Percentiles rank a stretch among this genome's conserved stretches.
Conservation (phyloP, 2,329 filamentous ascomycete species). For the Colletotrichum scovillei region DNA sequence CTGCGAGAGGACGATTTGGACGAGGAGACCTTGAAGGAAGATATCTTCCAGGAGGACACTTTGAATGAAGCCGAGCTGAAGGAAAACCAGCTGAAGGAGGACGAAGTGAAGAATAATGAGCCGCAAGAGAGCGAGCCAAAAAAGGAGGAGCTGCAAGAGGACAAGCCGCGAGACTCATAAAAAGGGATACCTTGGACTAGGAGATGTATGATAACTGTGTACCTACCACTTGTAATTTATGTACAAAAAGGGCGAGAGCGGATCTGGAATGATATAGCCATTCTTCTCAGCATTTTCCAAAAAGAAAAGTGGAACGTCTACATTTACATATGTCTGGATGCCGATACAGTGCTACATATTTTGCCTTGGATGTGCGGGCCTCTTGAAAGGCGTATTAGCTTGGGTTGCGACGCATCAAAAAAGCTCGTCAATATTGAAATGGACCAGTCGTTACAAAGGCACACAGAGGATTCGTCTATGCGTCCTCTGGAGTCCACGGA, state of each 20-base stretch:
- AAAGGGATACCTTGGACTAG: background rate
- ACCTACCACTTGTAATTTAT: slow-evolving; percentile 20
- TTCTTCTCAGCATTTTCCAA: slow-evolving; percentile 1
- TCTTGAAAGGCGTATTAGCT: background rate
- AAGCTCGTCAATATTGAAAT: background rate
- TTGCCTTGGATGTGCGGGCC: background rate
- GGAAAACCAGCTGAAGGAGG: background rate
- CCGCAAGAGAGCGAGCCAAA: slow-evolving; percentile 10
- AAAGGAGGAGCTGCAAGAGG: slow-evolving; percentile 29
- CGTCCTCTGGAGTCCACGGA: background rate
- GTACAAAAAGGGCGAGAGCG: slow-evolving; percentile 2
- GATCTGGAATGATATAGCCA: background rate
- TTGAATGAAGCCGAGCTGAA: background rate
- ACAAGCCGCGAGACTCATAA: slow-evolving; percentile 10
- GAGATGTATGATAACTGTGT: slow-evolving; percentile 6
- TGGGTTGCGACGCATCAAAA: background rate
- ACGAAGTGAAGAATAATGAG: background rate
- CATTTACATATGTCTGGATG: background rate
- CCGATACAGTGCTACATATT: background rate
- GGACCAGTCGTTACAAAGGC: too few relatives aligned
- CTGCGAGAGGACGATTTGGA: background rate
- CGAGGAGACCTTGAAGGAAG: background rate
- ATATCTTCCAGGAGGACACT: background rate
- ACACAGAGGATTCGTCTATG: background rate
- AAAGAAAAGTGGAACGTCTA: background rate